A percentile compares a stretch with the other conserved stretches of the same genome.
Conservation (phyloP, 2,329 filamentous ascomycete species). For the Albifimbria verrucaria region DNA sequence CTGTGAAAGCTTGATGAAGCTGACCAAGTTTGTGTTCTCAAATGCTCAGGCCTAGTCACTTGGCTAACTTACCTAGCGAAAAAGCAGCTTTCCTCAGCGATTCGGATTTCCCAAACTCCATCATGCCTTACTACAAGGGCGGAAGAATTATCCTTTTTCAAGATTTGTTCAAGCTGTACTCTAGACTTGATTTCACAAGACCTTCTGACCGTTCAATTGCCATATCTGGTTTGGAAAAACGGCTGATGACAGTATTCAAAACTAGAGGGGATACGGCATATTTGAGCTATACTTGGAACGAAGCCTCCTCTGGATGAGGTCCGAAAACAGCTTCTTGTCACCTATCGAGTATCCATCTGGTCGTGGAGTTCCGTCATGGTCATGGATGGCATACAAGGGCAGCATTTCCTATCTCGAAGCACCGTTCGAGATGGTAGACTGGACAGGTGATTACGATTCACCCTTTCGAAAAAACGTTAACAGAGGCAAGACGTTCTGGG, state of each 20-base stretch:
- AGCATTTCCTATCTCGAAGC: neutral
- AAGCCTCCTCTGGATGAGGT: conserved; percentile 2
- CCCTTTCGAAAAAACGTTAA: neutral
- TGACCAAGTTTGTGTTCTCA: conserved; percentile 25
- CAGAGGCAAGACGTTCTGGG: neutral
- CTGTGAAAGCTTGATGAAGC: conserved; percentile 20
- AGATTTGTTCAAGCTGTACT: neutral
- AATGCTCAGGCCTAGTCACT: neutral
- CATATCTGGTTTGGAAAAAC: conserved; percentile 22
- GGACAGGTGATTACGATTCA: conserved; percentile 3
- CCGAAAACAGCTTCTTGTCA: neutral
- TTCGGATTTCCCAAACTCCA: conserved; percentile 19
- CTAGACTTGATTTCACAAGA: neutral
- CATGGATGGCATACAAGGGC: neutral
- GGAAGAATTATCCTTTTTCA: conserved; percentile 24
- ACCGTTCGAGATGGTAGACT: conserved; percentile 1
- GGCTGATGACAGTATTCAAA: conserved; percentile 17
- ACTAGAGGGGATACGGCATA: conserved; percentile 26
- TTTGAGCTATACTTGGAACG: conserved; percentile 18
- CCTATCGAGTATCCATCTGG: neutral
- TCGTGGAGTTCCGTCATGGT: conserved; percentile 4
- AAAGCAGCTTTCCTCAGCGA: conserved; percentile 22
- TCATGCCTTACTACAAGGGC: conserved; percentile 8
- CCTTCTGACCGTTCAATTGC: neutral
- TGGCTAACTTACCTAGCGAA: neutral